Base-by-base conservation (phyloP, 495 filamentous ascomycete species). In the Cryomyces antarcticus region DNA sequence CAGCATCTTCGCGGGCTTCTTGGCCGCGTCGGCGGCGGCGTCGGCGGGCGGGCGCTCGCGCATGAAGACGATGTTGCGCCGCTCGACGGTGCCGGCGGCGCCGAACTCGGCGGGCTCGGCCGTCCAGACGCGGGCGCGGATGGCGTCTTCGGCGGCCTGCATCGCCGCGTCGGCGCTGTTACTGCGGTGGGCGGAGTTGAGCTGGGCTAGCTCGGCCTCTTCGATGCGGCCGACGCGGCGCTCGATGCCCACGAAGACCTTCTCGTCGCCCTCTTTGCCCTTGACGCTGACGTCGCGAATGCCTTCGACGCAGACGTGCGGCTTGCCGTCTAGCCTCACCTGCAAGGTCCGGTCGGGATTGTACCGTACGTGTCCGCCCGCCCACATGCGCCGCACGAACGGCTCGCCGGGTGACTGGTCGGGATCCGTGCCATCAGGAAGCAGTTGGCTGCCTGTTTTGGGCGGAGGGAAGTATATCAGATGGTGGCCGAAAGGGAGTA, bases 51-150 rank as follows among this genome's bases (percentile, higher is more conserved):
- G 49, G 30, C 55, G 45, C 28, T 62, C 54, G 5, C 66, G 66
- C 69, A 81, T 67, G 53, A 81, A 81, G 28, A 76, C 69, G 37
- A 81, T 59, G 46, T 67, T 66, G 37, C 74, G 57, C 45, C 62
- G 62, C 58, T 80, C 72, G 33, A 72, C 56, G 9, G 73, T 41
- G 0, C 55, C 48, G 4, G 64, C 52, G 12, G 60, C 52, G 6
- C 63, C 65, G 30, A 52, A 48, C 11, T 62, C 48, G 5, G 52
- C 58, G 35, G 62, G 62, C n/a, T 54, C 42, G 30, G 62, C 61
- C 42, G 44, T 50, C 65, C 62, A 67, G 46, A 75, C 48, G n/a
- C 64, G 57, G 2, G 48, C 43, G 42, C 63, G 53, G 17, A 64
- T 65, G 7, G 58, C 39, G 5, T 47, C 51, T 13, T 61, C 60